phyloP scores from a whole-genome alignment of 192 early-diverging fungal genomes.

The Coemansia erecta region DNA sequence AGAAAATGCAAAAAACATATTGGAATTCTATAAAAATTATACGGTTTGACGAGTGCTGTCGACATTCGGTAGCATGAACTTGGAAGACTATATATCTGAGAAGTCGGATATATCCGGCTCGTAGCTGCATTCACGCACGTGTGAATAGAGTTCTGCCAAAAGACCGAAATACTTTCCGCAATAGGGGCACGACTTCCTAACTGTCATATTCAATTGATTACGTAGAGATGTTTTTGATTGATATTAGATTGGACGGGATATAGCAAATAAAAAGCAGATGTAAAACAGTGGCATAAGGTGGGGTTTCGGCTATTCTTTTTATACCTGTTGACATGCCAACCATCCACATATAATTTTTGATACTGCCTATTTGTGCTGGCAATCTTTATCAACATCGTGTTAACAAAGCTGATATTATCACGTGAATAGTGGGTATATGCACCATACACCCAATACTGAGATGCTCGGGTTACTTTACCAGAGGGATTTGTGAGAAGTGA shows the following conservation, averaged over 20 bases:
- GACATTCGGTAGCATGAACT: not conserved
- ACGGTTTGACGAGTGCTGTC: no score
- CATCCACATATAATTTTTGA: no score
- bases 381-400: not conserved
- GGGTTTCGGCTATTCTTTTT: no score
- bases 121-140: not conserved
- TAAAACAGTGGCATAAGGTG: no score
- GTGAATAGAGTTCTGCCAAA: not conserved
- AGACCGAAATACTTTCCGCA: not conserved
- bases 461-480: not conserved
- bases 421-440: not conserved
- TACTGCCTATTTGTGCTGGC: no score
- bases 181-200: not conserved
- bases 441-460: not conserved
- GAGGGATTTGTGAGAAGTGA: no score
- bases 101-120: not conserved
- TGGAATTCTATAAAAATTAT: not conserved
- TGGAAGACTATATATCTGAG: not conserved
- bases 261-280: no score
- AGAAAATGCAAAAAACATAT: not conserved
- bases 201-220: not conserved
- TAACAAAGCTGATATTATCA: not conserved
- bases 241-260: no score
- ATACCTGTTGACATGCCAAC: no score
- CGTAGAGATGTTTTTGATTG: no score